Base-by-base conservation (phyloP, 2,329 filamentous ascomycete genomes). In the Ilyonectria destructans region DNA sequence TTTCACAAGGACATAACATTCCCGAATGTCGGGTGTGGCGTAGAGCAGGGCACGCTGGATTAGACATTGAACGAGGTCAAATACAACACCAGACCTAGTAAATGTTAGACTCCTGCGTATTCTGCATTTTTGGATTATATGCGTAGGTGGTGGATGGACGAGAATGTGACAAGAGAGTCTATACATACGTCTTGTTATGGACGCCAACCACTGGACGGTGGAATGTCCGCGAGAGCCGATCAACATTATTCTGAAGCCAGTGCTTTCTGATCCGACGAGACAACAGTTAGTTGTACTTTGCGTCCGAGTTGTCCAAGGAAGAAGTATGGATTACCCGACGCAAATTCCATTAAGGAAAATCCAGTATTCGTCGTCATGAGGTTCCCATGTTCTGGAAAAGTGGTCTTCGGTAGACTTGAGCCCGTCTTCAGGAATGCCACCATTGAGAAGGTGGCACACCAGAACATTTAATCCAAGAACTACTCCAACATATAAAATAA, bases 341-440 rank as follows among this genome's bases (percentile, higher is more conserved):
- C 69, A 70, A 13, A 71, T 71, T 5, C 69, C 64, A n/a, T 65
- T 71, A 57, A 71, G 69, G n/a, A 71, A 71, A 21, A 71, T 71
- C 64, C 68, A 71, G 26, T 46, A 45, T 31, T 70, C 68, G 2
- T 70, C 64, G 23, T 68, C 57, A n/a, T 70, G 64, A 7, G 48
- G 59, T 23, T n/a, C 23, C 69, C 69, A 71, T 17, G 31, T 56
- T 37, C 54, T 54, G n/a, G 40, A 59, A 31, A 40, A 21, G 3
- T 15, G 52, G 56, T 71, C 52, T 5, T 68, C 64, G 0, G n/a
- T 68, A 17, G 68, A 68, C 21, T 62, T 70, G 15, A 71, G 43
- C 9, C 68, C 68, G 19, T 29, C 43, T 3, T 19, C 17, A 2
- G 69, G 67, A 23, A 71, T 71, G 2, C 52, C 55, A 7, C 13